phyloP scores from a whole-genome alignment of 306 rosid species.

The Inga laurina region DNA sequence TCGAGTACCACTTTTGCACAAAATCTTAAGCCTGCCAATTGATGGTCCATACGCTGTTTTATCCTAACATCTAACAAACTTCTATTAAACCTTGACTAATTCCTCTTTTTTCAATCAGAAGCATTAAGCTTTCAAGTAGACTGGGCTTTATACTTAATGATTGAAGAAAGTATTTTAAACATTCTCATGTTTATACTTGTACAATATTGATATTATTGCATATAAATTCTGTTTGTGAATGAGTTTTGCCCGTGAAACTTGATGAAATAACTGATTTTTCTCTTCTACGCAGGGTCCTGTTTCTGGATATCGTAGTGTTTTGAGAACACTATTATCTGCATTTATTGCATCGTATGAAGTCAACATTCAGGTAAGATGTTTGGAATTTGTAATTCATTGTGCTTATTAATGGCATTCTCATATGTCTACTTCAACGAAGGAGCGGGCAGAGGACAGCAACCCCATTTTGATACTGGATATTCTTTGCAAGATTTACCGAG shows the following conservation, averaged over 20 bases:
- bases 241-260: constrained; percentile 19
- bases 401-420: constrained; percentile 35
- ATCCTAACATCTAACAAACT: neutral
- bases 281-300: constrained; percentile 61
- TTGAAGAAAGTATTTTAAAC: constrained; percentile 4
- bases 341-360: constrained; percentile 93
- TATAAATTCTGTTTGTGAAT: constrained; percentile 1
- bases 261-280: constrained; percentile 17
- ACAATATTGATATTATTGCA: neutral
- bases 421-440: constrained; percentile 36
- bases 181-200: constrained; percentile 20
- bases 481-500: constrained; percentile 83
- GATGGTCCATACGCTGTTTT: neutral
- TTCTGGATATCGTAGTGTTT: constrained; percentile 83
- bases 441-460: constrained; percentile 74
- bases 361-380: constrained; percentile 67
- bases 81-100: constrained; percentile 27
- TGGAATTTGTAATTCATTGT: constrained; percentile 26
- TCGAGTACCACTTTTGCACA: neutral
- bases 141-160: constrained; percentile 8
- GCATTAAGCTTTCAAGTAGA: constrained; percentile 8
- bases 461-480: constrained; percentile 70
- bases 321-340: constrained; percentile 87
- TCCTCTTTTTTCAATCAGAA: constrained; percentile 21
- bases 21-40: neutral